Evolutionary conservation across 495 filamentous ascomycete species (phyloP), one percentile per base, ranked within the genome.

Genomic region (Neurospora sp.): DNA sequence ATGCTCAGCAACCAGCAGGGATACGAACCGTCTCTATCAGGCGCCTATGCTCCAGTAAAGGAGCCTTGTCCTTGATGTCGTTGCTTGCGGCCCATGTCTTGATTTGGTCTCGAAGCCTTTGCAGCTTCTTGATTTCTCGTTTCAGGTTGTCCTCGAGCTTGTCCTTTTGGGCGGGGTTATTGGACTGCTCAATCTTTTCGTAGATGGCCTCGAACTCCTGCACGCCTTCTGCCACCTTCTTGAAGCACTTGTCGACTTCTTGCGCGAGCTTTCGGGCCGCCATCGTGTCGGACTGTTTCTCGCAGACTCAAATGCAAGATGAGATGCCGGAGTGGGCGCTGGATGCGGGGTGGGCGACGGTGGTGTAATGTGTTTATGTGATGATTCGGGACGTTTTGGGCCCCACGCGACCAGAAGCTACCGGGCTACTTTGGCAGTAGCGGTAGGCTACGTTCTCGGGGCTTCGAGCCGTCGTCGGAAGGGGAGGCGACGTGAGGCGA

Each of bases 71-170:
- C 84, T 99, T 99, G 86, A 99, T 96, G 78, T 99, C 96, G 85
- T 96, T 97, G 81, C 91, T 92, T 3, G 94, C 91, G 4, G 94
- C 94, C 96, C 96, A 99, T 86, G 94, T 92, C 84, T 99, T 99
- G 86, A 99, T 98, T 85, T 98, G 95, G 81, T 99, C 96, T 73
- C 96, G 93, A 82, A 94, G 91, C 75, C 96, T 87, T 83, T 99
- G 96, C 22, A 99, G 90, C 87, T 99, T 99, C 89, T 99, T 99
- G 89, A 98, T 98, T 84, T 98, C 96, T 75, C 95, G 92, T 85
- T 99, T 99, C 74, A 99, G 87, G 78, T 94, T 91, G 81, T 99
- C 96, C 82, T 98, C 96, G 41, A 96, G 89, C 85, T 98, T 98
- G 82, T 99, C 96, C 80, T 97, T 97, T 82, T 98, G 96, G 41